Evolutionary conservation across 441 rosid genomes (phyloP), one percentile per base, ranked within the genome.

Genomic region (Dalechampia spathulata): DNA sequence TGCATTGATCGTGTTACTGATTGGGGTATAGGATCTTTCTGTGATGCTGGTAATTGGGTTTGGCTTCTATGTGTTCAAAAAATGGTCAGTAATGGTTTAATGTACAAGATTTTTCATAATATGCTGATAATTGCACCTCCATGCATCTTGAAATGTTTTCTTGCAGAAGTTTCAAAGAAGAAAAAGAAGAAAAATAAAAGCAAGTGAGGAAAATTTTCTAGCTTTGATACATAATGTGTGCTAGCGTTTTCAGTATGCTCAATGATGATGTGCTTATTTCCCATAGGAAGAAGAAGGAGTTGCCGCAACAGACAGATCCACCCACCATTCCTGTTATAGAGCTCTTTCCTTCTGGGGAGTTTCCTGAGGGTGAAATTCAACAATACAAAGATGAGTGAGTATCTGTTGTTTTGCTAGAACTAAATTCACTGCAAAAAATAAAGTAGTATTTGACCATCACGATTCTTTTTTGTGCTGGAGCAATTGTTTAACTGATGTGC

Each of bases 291-390:
- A 93, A 90, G 95, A 86, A 86, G 70, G 96, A 82, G 63, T 52
- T 39, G 7, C 82, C 67, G 40, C 72, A 74, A 69, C 99, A 93
- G 73, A 83, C 95, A 63, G 72, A 85, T 71, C 99, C 96, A 39
- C 99, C 97, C 36, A 69, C 96, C 10, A 74, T 87, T 26, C 90
- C 99, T 42, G 72, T 90, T 40, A 47, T 25, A 60, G 83, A 85
- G 41, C 95, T 93, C 36, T 93, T 90, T 45, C 95, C 87, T 8
- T 83, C 95, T 57, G 90, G 86, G 27, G 96, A 90, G 47, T 93
- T 90, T 72, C 99, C 96, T 36, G 95, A 87, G 79, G 99, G 99
- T 68, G 97, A 87, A 90, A 83, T 85, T 71, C 95, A 93, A 52
- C 89, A 90, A 52, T 87, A 85, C 69, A 87, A 83, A 72, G 99